Conservation (phyloP, 192 early-diverging fungal species). For the Backusella australiensis region DNA sequence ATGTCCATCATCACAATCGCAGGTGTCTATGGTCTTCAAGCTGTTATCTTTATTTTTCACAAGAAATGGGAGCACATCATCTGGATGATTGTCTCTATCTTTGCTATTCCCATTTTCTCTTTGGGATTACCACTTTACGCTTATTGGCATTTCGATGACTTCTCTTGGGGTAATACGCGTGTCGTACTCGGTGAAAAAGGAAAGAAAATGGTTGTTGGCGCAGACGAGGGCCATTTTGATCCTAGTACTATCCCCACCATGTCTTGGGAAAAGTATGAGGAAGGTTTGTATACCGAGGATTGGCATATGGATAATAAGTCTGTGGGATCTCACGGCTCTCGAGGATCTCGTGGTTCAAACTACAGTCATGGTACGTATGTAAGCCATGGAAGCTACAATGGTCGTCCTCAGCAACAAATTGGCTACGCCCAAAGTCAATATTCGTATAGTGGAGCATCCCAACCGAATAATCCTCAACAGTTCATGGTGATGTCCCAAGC, state of each 20-base stretch:
- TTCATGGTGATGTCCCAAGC: background rate
- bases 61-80: constrained; percentile 86
- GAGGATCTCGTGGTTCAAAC: constrained; percentile 46
- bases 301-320: constrained; percentile 28
- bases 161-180: constrained; percentile 98
- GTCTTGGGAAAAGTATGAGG: constrained; percentile 80
- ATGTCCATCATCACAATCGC: constrained; percentile 83
- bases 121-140: constrained; percentile 83
- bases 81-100: constrained; percentile 95
- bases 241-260: constrained; percentile 67
- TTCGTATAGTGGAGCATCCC: background rate
- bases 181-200: constrained; percentile 85
- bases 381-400: constrained; percentile 12
- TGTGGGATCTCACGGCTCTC: constrained; percentile 26
- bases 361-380: constrained; percentile 40
- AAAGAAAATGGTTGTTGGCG: constrained; percentile 54
- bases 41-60: constrained; percentile 73
- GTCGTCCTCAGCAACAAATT: background rate
- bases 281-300: constrained; percentile 50
- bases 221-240: constrained; percentile 75
- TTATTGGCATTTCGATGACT: constrained; percentile 99
- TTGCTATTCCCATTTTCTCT: constrained; percentile 87
- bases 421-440: background rate
- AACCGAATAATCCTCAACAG: background rate
- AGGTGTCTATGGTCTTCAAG: constrained; percentile 85